Conservation (phyloP, 1,284 basidiomycete genomes). For the Ustilago lituana region DNA sequence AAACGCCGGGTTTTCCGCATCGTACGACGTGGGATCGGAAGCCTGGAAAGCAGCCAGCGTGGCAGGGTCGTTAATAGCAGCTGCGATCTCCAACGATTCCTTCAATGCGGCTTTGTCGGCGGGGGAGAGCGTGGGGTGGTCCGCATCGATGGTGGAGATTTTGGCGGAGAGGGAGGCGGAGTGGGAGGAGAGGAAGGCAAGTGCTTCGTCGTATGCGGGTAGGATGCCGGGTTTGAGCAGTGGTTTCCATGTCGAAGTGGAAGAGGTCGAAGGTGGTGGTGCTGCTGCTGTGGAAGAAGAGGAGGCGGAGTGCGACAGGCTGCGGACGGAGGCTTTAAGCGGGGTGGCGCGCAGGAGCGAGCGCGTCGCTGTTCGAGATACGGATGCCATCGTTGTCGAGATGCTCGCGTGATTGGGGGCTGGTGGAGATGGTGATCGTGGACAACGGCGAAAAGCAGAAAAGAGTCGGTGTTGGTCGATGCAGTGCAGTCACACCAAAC, state of each 20-base stretch:
- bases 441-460: not conserved
- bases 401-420: too few relatives aligned
- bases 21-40: conserved; percentile 39
- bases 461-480: too few relatives aligned
- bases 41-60: conserved; percentile 78
- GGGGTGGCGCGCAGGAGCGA: conserved; percentile 1
- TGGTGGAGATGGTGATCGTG: not conserved
- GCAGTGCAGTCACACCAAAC: too few relatives aligned
- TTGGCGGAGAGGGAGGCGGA: conserved; percentile 70
- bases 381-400: not conserved
- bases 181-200: conserved; percentile 74
- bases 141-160: conserved; percentile 66
- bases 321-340: not conserved
- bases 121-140: not conserved
- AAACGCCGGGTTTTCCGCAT: conserved; percentile 74
- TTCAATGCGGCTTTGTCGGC: conserved; percentile 27
- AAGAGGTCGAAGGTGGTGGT: not conserved
- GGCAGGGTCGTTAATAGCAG: conserved; percentile 79
- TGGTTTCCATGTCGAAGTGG: conserved; percentile 52
- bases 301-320: conserved; percentile 3
- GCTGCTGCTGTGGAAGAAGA: conserved; percentile 17
- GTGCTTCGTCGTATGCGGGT: conserved; percentile 83
- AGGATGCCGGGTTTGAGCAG: conserved; percentile 76
- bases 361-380: conserved; percentile 6
- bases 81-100: conserved; percentile 74